Evolutionary conservation across 495 filamentous ascomycete genomes (phyloP).

Genomic region (Aspergillus funiculosus): DNA sequence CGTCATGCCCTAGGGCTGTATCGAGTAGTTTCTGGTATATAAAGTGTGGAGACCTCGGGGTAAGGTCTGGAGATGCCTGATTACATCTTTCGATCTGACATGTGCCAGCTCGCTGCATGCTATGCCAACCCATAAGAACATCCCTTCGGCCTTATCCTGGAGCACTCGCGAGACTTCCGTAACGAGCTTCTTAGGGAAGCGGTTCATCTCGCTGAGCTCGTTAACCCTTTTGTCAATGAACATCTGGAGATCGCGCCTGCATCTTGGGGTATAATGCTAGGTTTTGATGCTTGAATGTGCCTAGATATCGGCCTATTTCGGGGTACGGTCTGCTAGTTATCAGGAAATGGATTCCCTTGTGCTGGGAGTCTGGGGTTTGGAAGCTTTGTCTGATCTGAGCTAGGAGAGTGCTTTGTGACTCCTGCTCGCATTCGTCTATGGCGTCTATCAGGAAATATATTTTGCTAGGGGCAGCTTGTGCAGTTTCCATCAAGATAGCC

Average conservation of each 20-base stretch:
- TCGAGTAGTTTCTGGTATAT: constrained; percentile 19
- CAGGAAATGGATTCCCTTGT: constrained; percentile 16
- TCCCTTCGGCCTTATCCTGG: constrained; percentile 24
- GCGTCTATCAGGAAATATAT: constrained; percentile 27
- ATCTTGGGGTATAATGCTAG: constrained; percentile 12
- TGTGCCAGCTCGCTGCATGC: constrained; percentile 16
- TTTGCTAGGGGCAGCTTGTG: background rate
- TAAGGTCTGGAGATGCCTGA: constrained; percentile 13
- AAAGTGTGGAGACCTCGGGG: constrained; percentile 14
- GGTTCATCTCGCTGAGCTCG: constrained; percentile 15
- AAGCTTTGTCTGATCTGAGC: constrained; percentile 4
- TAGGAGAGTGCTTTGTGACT: background rate
- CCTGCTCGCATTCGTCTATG: constrained; percentile 25
- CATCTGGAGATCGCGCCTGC: constrained; percentile 14
- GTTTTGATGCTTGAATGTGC: constrained; percentile 15
- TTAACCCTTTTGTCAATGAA: constrained; percentile 21
- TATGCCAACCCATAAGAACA: constrained; percentile 29
- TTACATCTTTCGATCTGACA: constrained; percentile 7
- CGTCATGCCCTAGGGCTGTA: constrained; percentile 8
- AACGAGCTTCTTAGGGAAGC: constrained; percentile 17
- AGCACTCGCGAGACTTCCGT: constrained; percentile 15
- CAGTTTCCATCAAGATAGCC: constrained; percentile 15
- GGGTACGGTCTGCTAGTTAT: constrained; percentile 24
- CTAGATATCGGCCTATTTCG: constrained; percentile 18
- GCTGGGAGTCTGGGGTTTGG: background rate